These are phyloP conservation scores for Boletus subparvulus DNA, from an alignment of 768 basidiomycete genomes.

Conservation along the genomic window DNA sequence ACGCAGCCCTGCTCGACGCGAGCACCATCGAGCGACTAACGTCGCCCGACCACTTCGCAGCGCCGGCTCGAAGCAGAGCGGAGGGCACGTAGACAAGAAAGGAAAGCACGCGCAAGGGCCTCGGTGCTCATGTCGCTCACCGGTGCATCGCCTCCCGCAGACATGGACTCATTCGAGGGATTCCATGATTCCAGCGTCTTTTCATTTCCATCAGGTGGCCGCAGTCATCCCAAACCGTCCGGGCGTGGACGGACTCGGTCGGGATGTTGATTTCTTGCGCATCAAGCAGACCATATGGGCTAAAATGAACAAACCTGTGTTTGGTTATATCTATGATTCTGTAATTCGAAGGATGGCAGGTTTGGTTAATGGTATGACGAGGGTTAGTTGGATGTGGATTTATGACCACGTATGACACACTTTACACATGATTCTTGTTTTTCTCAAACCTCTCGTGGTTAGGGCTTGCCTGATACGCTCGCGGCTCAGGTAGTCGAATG, in stretches of 20 bases:
- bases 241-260: conserved; percentile 11
- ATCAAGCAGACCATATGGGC: conserved; percentile 2
- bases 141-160: conserved; percentile 17
- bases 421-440: not conserved
- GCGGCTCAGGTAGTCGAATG: no score
- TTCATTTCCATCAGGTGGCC: not conserved
- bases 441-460: not conserved
- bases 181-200: conserved; percentile 39
- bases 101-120: conserved; percentile 43
- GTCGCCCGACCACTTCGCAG: conserved; percentile 37
- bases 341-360: not conserved
- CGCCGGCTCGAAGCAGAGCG: conserved; percentile 38
- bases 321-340: not conserved
- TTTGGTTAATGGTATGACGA: not conserved
- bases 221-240: not conserved
- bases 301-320: not conserved
- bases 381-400: not conserved
- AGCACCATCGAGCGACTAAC: conserved; percentile 52
- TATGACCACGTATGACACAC: not conserved
- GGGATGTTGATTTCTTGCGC: conserved; percentile 35
- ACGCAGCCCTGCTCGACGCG: conserved; percentile 70
- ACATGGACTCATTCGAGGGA: conserved; percentile 55
- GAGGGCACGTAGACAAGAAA: conserved; percentile 44
- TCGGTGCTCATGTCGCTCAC: conserved; percentile 33
- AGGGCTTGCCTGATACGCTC: not conserved